Evolutionary conservation across 768 basidiomycete species (phyloP).

Genomic region (Naganishia onofrii): DNA sequence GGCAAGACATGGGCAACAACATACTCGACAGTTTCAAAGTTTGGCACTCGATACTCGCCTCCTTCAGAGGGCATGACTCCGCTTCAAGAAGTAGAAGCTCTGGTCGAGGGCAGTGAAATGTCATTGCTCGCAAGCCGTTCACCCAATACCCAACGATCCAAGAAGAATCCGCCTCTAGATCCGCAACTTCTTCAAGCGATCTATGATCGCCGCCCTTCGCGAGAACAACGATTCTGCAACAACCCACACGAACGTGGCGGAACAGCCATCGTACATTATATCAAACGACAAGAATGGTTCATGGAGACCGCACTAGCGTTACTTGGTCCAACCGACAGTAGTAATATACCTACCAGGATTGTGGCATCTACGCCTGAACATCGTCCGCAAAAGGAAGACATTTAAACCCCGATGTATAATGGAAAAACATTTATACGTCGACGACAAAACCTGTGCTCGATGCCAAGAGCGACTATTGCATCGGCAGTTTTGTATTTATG

Average conservation of each 20-base stretch:
- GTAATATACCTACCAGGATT: background rate
- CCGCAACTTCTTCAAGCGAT: background rate
- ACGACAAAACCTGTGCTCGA: background rate
- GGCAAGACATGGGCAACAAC: conserved; percentile 55
- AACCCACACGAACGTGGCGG: conserved; percentile 69
- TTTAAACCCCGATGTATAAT: background rate
- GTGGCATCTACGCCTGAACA: background rate
- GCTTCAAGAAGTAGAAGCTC: conserved; percentile 76
- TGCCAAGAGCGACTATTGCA: background rate
- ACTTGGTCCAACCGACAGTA: conserved; percentile 56
- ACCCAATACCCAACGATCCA: conserved; percentile 15
- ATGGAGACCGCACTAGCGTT: conserved; percentile 86
- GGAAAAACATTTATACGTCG: background rate
- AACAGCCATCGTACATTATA: conserved; percentile 91
- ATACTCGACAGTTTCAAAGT: conserved; percentile 80
- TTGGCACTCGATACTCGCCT: conserved; percentile 70
- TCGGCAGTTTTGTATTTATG: background rate
- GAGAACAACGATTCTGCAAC: conserved; percentile 40
- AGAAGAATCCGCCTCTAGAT: background rate
- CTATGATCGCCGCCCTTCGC: conserved; percentile 40
- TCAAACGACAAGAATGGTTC: conserved; percentile 97
- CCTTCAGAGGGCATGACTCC: conserved; percentile 67
- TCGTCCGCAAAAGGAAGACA: background rate
- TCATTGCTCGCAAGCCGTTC: conserved; percentile 57
- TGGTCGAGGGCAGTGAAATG: conserved; percentile 89